phyloP scores from a whole-genome alignment of 495 filamentous ascomycete genomes.

The Neurospora sp. region DNA sequence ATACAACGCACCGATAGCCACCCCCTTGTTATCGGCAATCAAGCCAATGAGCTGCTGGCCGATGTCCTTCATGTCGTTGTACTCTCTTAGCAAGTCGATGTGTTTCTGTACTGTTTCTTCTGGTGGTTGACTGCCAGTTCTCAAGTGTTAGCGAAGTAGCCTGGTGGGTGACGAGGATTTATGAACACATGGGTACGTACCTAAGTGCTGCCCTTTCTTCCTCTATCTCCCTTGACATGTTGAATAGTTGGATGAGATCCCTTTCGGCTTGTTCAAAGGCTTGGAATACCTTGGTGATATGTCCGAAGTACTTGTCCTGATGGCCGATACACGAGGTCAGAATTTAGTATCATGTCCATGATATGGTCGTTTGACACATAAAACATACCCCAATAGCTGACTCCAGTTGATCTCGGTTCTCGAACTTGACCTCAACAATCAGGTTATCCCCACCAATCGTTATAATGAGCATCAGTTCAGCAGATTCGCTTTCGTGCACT shows the following conservation, averaged over 20 bases:
- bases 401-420: neutral
- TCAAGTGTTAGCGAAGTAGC: neutral
- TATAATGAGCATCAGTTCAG: neutral
- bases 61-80: conserved; percentile 72
- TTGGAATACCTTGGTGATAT: conserved; percentile 9
- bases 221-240: neutral
- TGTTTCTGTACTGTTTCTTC: conserved; percentile 44
- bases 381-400: neutral
- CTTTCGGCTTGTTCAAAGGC: conserved; percentile 6
- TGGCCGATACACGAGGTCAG: neutral
- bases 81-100: conserved; percentile 59
- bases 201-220: conserved; percentile 1
- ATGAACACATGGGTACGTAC: neutral
- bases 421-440: neutral
- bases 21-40: conserved; percentile 59
- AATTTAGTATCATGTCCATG: neutral
- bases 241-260: neutral
- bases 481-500: neutral
- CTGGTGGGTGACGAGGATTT: neutral
- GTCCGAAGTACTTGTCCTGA: conserved; percentile 12
- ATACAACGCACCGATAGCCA: conserved; percentile 53
- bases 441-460: neutral
- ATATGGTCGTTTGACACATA: neutral
- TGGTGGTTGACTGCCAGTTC: conserved; percentile 9
- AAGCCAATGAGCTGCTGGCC: conserved; percentile 64